phyloP scores from a whole-genome alignment of 2,329 filamentous ascomycete genomes.

The Chrysoporthe deuterocubensis region DNA sequence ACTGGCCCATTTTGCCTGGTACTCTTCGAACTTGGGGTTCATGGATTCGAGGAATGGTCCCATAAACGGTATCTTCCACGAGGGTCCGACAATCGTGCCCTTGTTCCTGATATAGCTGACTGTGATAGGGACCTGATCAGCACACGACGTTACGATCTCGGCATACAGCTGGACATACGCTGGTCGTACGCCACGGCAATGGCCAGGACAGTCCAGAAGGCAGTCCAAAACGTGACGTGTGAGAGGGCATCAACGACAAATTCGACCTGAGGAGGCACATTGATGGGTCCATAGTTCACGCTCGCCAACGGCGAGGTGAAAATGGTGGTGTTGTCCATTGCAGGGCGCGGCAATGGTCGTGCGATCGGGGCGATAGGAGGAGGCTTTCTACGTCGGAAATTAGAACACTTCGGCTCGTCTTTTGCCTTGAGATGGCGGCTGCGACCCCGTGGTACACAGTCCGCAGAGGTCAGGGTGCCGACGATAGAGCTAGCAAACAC shows the following conservation, averaged over 20 bases:
- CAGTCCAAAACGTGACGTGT: slow-evolving; percentile 62
- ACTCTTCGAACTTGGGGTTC: slow-evolving; percentile 88
- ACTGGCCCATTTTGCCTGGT: slow-evolving; percentile 90
- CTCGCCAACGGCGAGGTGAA: slow-evolving; percentile 72
- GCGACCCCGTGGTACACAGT: neutral
- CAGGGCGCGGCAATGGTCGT: slow-evolving; percentile 25
- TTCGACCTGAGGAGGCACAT: slow-evolving; percentile 60
- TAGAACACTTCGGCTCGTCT: neutral
- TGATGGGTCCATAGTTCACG: slow-evolving; percentile 54
- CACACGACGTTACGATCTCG: neutral
- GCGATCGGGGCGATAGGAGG: neutral
- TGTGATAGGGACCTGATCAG: slow-evolving; percentile 41
- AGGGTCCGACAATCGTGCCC: slow-evolving; percentile 74
- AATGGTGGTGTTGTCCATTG: slow-evolving; percentile 64
- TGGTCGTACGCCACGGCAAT: slow-evolving; percentile 85
- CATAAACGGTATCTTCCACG: slow-evolving; percentile 82
- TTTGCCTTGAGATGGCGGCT: neutral
- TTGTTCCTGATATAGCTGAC: slow-evolving; percentile 77
- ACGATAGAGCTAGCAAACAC: neutral
- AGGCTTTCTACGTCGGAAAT: neutral
- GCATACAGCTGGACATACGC: slow-evolving; percentile 59
- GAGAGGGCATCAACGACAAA: slow-evolving; percentile 59
- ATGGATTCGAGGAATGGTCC: slow-evolving; percentile 95
- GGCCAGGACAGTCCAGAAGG: slow-evolving; percentile 71
- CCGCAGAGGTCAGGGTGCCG: neutral